Percentiles rank a stretch among this genome's conserved stretches.
phyloP scores from a whole-genome alignment of 2,329 filamentous ascomycete genomes.

The Sporothrix dimorphospora region DNA sequence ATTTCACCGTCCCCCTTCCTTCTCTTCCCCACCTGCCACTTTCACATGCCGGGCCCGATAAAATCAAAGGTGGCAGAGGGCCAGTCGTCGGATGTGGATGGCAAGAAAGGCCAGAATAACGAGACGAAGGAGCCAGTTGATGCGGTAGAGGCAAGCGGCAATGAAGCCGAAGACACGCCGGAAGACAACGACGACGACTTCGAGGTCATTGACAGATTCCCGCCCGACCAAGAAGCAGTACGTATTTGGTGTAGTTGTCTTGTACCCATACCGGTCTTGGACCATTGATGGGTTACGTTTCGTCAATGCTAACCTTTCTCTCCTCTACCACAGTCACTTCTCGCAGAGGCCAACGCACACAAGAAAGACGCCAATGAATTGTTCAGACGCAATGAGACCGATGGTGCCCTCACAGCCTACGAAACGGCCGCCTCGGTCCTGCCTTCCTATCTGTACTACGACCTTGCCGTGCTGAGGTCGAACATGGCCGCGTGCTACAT shows the following conservation, averaged over 20 bases:
- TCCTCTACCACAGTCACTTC: conserved; percentile 52
- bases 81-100: not conserved
- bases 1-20: conserved; percentile 2
- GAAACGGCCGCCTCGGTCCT: conserved; percentile 77
- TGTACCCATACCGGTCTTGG: not conserved
- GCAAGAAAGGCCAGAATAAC: too few relatives aligned
- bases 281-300: not conserved
- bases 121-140: not conserved
- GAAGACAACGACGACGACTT: conserved; percentile 35
- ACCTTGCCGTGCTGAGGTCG: conserved; percentile 81
- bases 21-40: not conserved
- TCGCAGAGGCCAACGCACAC: conserved; percentile 70
- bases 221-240: conserved; percentile 57
- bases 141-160: not conserved
- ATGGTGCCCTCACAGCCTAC: conserved; percentile 80
- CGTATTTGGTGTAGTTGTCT: not conserved
- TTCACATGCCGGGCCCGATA: not conserved
- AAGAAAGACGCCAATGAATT: conserved; percentile 78
- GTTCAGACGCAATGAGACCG: conserved; percentile 73
- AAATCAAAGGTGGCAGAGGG: not conserved
- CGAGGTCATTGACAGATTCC: conserved; percentile 43
- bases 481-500: conserved; percentile 90
- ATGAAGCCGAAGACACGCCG: conserved; percentile 38
- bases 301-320: not conserved
- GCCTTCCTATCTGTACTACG: conserved; percentile 84